phyloP scores from a whole-genome alignment of 1,284 basidiomycete species.

The Ganoderma lucidum region DNA sequence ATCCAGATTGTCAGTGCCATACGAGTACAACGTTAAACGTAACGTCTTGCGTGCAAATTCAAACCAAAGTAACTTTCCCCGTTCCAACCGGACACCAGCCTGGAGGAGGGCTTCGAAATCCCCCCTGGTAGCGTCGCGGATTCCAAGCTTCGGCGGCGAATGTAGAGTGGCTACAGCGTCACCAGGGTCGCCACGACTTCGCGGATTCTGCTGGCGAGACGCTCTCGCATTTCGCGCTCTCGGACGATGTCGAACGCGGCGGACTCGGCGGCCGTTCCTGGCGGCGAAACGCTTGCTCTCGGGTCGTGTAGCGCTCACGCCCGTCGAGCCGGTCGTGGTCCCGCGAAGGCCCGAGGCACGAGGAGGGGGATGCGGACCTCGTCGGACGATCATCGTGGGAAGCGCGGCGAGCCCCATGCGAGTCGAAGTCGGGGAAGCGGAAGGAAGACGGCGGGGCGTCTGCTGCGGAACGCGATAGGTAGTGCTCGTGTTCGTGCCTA shows the following conservation, averaged over 20 bases:
- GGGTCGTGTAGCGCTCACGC: constrained; percentile 9
- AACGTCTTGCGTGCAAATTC: constrained; percentile 8
- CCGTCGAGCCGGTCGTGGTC: constrained; percentile 9
- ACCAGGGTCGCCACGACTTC: constrained; percentile 33
- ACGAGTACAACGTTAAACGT: constrained; percentile 1
- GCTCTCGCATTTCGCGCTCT: constrained; percentile 18
- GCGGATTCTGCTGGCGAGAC: constrained; percentile 46
- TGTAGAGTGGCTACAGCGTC: neutral
- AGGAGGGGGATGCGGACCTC: constrained; percentile 28
- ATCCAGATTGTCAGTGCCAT: constrained; percentile 3
- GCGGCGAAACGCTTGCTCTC: constrained; percentile 15
- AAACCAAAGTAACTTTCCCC: neutral
- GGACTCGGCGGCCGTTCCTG: constrained; percentile 29
- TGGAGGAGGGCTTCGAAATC: neutral
- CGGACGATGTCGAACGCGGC: constrained; percentile 25
- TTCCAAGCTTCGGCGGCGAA: neutral
- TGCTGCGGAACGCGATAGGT: constrained; percentile 20
- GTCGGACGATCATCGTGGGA: constrained; percentile 23
- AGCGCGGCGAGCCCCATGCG: constrained; percentile 12
- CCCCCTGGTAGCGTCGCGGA: neutral
- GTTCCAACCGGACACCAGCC: neutral
- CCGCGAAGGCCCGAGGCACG: constrained; percentile 15
- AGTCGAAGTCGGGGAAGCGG: constrained; percentile 4
- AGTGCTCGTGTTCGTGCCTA: constrained; percentile 16
- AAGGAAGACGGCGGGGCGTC: constrained; percentile 15